phyloP scores from a whole-genome alignment of 1,284 basidiomycete genomes.

The Calocybe gambosa region DNA sequence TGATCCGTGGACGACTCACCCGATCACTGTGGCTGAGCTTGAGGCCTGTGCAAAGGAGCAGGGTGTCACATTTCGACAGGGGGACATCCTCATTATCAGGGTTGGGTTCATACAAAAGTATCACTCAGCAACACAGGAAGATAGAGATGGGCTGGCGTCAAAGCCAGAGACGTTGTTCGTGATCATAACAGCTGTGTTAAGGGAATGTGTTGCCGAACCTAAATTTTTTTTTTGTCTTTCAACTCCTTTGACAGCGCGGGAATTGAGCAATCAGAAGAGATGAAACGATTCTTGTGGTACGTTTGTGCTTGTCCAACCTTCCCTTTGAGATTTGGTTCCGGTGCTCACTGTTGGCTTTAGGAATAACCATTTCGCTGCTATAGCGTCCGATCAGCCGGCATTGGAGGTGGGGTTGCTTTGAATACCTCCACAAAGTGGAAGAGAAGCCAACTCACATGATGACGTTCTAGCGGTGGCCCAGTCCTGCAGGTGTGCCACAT shows the following conservation, averaged over 20 bases:
- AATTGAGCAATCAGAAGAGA: conserved; percentile 64
- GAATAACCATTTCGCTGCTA: conserved; percentile 73
- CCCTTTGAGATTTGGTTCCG: conserved; percentile 1
- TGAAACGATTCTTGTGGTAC: conserved; percentile 66
- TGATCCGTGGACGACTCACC: conserved; percentile 59
- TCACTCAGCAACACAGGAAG: conserved; percentile 30
- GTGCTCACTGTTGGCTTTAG: conserved; percentile 26
- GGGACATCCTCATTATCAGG: conserved; percentile 59
- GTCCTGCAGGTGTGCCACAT: conserved; percentile 34
- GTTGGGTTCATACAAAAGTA: conserved; percentile 41
- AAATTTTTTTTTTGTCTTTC: background rate
- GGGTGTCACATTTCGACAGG: conserved; percentile 51
- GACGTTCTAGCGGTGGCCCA: conserved; percentile 47
- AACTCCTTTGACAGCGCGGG: conserved; percentile 42
- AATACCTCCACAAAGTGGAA: background rate
- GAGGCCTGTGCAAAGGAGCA: conserved; percentile 57
- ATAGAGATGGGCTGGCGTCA: conserved; percentile 38
- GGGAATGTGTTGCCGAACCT: background rate
- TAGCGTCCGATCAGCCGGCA: conserved; percentile 70
- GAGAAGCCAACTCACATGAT: conserved; percentile 5
- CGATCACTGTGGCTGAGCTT: conserved; percentile 51
- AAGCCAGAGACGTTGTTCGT: conserved; percentile 34
- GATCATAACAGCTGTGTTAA: background rate
- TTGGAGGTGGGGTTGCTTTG: conserved; percentile 45
- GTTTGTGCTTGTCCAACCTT: conserved; percentile 13